phyloP scores from a whole-genome alignment of 805 yeast genomes.

The Saccharomycopsis fermentans region DNA sequence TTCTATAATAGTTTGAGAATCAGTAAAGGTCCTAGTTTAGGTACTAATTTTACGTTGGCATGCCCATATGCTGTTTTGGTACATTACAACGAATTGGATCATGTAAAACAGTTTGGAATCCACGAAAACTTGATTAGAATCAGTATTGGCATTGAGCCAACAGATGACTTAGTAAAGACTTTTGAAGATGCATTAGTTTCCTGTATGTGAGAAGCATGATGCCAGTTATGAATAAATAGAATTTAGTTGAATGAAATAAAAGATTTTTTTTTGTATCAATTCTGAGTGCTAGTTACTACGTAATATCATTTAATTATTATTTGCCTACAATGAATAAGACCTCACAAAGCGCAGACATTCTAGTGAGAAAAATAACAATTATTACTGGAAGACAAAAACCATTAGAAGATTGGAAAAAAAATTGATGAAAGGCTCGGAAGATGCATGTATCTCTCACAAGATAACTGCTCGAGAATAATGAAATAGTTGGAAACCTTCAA shows the following conservation, averaged over 20 bases:
- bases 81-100: conserved; percentile 73
- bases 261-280: neutral
- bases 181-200: conserved; percentile 43
- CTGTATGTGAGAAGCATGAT: neutral
- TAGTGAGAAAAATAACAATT: too few relatives aligned
- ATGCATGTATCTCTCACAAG: too few relatives aligned
- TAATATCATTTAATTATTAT: neutral
- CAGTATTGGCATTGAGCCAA: conserved; percentile 78
- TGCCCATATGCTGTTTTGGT: conserved; percentile 87
- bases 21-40: conserved; percentile 86
- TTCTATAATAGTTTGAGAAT: conserved; percentile 63
- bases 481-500: too few relatives aligned
- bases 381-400: too few relatives aligned
- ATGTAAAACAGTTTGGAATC: conserved; percentile 72
- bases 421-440: too few relatives aligned
- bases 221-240: neutral
- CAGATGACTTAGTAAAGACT: conserved; percentile 40
- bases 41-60: conserved; percentile 80
- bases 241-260: neutral
- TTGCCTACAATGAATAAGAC: too few relatives aligned
- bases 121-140: conserved; percentile 69
- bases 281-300: neutral
- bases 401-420: too few relatives aligned
- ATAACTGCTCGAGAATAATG: too few relatives aligned
- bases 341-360: too few relatives aligned